Percentiles rank a stretch among this genome's conserved stretches.
These are phyloP conservation scores for Chlorella sp. DNA, from an alignment of 139 green algal genomes.

Conservation along the genomic window DNA sequence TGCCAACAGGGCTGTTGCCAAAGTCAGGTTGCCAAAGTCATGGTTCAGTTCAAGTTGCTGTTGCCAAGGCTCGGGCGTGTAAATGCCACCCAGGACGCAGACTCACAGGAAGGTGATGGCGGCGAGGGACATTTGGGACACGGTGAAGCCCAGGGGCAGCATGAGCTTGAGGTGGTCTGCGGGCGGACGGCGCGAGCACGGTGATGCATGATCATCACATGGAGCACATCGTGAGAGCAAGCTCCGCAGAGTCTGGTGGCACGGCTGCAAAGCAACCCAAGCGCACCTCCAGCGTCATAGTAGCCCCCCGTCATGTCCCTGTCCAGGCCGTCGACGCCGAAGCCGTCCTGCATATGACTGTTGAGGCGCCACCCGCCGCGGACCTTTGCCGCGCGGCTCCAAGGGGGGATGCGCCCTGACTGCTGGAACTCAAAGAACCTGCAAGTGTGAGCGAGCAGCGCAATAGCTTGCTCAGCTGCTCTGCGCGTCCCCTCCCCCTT, in stretches of 20 bases:
- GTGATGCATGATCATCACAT: background rate
- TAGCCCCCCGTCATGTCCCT: background rate
- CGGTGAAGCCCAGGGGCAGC: background rate
- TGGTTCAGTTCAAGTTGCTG: background rate
- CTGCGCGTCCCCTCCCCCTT: too few species aligned
- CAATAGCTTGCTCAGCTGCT: too few species aligned
- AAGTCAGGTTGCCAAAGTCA: background rate
- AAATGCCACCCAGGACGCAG: background rate
- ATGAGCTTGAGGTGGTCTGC: background rate
- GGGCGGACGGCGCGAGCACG: background rate
- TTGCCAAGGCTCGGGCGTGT: background rate
- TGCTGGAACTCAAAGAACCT: background rate
- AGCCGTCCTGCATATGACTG: background rate
- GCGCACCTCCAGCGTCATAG: background rate
- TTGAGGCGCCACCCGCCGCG: background rate
- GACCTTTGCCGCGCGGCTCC: background rate
- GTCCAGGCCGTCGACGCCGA: background rate
- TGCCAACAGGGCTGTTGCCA: background rate
- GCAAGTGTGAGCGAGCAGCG: background rate
- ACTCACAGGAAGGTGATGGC: background rate
- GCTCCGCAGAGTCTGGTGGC: background rate
- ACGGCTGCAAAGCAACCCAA: too few species aligned
- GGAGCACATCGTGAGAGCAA: background rate
- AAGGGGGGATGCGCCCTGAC: background rate
- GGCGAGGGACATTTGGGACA: background rate